Conservation (phyloP, 2,329 filamentous ascomycete genomes). For the Hypoxylon sp. region DNA sequence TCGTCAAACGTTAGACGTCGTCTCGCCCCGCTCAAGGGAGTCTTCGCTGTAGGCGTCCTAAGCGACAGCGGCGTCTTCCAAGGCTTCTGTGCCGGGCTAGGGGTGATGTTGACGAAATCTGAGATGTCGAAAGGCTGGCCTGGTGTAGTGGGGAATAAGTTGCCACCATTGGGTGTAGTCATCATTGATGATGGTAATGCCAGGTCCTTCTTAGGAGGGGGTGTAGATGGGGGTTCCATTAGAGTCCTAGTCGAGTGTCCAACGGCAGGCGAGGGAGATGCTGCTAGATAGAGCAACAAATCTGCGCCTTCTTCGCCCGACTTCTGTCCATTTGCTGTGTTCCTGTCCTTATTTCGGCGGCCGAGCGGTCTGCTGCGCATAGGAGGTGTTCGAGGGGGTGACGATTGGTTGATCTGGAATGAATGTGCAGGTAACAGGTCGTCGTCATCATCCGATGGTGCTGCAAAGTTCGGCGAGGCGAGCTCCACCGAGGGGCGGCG, state of each 20-base stretch:
- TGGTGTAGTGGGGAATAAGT: constrained; percentile 81
- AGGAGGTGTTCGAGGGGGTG: constrained; percentile 87
- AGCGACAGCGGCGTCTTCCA: constrained; percentile 85
- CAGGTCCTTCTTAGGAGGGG: constrained; percentile 78
- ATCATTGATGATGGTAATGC: constrained; percentile 88
- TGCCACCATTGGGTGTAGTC: constrained; percentile 83
- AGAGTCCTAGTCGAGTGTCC: constrained; percentile 63
- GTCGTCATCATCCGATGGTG: constrained; percentile 84
- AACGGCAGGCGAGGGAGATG: constrained; percentile 89
- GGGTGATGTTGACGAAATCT: constrained; percentile 97
- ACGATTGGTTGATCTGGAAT: constrained; percentile 79
- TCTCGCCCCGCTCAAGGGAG: constrained; percentile 77
- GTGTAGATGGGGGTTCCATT: constrained; percentile 82
- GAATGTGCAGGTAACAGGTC: constrained; percentile 83
- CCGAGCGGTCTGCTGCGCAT: constrained; percentile 69
- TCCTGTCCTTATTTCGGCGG: constrained; percentile 65
- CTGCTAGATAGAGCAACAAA: constrained; percentile 86
- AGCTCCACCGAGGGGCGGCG: constrained; percentile 77
- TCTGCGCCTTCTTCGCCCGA: constrained; percentile 85
- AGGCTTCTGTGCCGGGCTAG: constrained; percentile 89
- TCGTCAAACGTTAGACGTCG: constrained; percentile 87
- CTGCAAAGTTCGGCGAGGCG: constrained; percentile 72
- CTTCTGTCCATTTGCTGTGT: constrained; percentile 66
- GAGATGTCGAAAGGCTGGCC: constrained; percentile 91
- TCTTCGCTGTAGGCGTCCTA: constrained; percentile 60